Conservation (phyloP, 2,329 filamentous ascomycete species). For the Aspergillus niger region DNA sequence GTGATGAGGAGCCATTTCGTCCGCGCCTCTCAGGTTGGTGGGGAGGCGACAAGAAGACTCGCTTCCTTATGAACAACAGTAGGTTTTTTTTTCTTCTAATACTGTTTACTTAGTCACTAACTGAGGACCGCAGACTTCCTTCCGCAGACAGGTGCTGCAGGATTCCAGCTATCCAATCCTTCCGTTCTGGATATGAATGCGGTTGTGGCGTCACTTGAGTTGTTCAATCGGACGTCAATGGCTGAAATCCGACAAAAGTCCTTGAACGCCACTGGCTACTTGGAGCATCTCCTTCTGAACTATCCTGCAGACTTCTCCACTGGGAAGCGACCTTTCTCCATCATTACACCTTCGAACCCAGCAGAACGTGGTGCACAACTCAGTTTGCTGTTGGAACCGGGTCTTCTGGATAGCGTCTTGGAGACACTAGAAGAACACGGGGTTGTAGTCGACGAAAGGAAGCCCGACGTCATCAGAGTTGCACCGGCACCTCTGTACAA, state of each 20-base stretch:
- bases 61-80: conserved; percentile 81
- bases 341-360: conserved; percentile 71
- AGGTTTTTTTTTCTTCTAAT: not conserved
- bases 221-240: conserved; percentile 75
- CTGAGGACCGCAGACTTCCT: conserved; percentile 58
- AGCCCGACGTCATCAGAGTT: conserved; percentile 80
- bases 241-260: conserved; percentile 69
- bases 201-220: conserved; percentile 70
- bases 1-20: conserved; percentile 54
- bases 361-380: conserved; percentile 74
- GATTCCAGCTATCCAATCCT: conserved; percentile 84
- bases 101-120: not conserved
- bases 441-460: conserved; percentile 78
- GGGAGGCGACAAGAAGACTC: conserved; percentile 72
- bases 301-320: conserved; percentile 32
- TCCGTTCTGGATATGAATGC: conserved; percentile 75
- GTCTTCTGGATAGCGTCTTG: conserved; percentile 69
- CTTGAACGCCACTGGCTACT: conserved; percentile 71
- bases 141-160: conserved; percentile 74
- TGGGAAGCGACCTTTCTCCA: conserved; percentile 52
- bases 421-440: conserved; percentile 65
- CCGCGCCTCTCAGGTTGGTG: conserved; percentile 82
- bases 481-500: conserved; percentile 86
- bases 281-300: conserved; percentile 65
- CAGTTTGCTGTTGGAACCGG: conserved; percentile 68